Base-by-base conservation (phyloP, 495 filamentous ascomycete genomes). In the Sporormia fimetaria region DNA sequence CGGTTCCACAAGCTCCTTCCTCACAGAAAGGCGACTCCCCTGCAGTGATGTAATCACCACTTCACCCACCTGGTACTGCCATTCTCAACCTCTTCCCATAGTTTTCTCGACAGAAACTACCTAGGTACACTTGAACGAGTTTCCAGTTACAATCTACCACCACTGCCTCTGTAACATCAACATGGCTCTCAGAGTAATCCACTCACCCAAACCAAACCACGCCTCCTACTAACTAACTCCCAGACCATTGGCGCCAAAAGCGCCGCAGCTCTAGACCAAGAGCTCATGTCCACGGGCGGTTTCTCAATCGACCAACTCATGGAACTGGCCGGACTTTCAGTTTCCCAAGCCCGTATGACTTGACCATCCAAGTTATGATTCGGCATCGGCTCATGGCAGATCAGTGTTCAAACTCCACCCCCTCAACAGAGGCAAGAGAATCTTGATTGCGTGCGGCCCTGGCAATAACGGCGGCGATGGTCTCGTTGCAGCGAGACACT, bases 401-500 rank as follows among this genome's bases (percentile, higher is more conserved):
- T 27, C 36, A 90, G 87, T 94, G 21, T 87, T 83, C 57, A 74
- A 78, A 23, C 67, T 94, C 4, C 87, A 94, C 54, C 88, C 90
- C 0, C 72, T 72, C 2, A 74, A 52, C 42, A 69, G 72, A 54
- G 85, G 87, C 3, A 75, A 69, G 37, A 71, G 79, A 33, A 64
- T 98, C 29, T 73, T 98, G 23, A 76, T 98, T 2, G 83, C 87
- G 40, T 94, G 87, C 50, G 90, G 90, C 20, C 90, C 90, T 30
- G 87, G 87, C 27, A 95, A 95, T 58, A 95, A 95, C 53, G 87
- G 90, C 49, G 90, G 90, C 17, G 90, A 98, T 58, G 92, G 90
- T 1, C 78, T 98, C 27, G 90, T 98, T 17, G 87, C 87, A 26
- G 92, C 92, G 27, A 77, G 90, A 23, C 90, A 98, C 61, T 74